Evolutionary conservation across 2,329 filamentous ascomycete genomes (phyloP), one percentile per base, ranked within the genome.

Genomic region (Aaosphaeria pasadenensis): DNA sequence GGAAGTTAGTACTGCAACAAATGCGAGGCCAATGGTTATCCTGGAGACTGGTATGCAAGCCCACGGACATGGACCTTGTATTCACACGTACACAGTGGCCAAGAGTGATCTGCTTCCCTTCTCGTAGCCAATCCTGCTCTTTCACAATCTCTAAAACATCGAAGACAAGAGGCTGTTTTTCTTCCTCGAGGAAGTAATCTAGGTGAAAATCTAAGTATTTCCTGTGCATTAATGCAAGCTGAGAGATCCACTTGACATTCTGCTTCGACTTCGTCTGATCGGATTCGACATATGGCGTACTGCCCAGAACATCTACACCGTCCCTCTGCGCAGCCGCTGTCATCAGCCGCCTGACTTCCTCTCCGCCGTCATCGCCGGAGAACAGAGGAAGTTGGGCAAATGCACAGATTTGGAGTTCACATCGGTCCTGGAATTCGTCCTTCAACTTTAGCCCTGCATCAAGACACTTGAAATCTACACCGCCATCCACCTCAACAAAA

Each of bases 341-440:
- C 54, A 86, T 75, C 6, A 84, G 55, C 5, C 55, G 52, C 33
- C 77, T 73, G 55, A 86, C 85, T 39, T 75, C 64, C 1, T 71
- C 67, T 11, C 78, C 80, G 17, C 73, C 60, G 40, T 78, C 72
- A 1, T 68, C 57, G 2, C 77, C 75, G 1, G 82, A 83, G 62
- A 86, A 85, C 5, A 89, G 71, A 2, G 85, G 81, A 46, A 88
- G 79, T 59, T 89, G 86, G 5, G 86, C 86, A 68, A 89, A 89
- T 1, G 79, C 80, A 57, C 83, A 88, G 4, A 90, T 77, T 63
- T 89, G 86, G 5, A 89, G 68, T 5, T 79, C 70, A 51, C 85
- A 81, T 6, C 73, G 67, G 17, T 76, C 71, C 7, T 66, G 60
- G 62, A 81, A 85, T 45, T 78, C 70, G 3, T 72, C 57, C 64